phyloP scores from a whole-genome alignment of 805 yeast species.

The Priceomyces carsonii region DNA sequence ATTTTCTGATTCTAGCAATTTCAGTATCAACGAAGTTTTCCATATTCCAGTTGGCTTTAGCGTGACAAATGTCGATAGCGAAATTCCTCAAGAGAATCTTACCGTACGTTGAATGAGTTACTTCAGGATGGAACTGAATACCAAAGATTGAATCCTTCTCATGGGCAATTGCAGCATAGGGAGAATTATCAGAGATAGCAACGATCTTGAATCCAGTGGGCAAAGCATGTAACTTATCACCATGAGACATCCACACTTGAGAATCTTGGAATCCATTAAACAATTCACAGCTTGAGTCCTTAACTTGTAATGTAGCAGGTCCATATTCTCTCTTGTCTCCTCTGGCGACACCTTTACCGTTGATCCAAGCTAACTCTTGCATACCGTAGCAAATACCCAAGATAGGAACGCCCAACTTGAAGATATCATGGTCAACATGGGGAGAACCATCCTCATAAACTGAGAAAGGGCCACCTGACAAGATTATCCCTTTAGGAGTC shows the following conservation, averaged over 20 bases:
- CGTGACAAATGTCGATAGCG: conserved; percentile 88
- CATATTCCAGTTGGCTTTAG: conserved; percentile 94
- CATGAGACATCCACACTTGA: conserved; percentile 99
- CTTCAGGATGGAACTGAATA: conserved; percentile 99
- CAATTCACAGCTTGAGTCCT: conserved; percentile 64
- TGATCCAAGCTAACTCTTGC: conserved; percentile 99
- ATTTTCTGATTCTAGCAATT: conserved; percentile 83
- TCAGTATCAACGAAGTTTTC: conserved; percentile 96
- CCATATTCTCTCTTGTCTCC: conserved; percentile 99
- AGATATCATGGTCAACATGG: conserved; percentile 93
- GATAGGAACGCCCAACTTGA: conserved; percentile 89
- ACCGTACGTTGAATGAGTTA: conserved; percentile 93
- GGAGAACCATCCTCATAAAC: conserved; percentile 96
- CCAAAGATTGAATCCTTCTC: conserved; percentile 77
- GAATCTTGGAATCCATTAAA: conserved; percentile 91
- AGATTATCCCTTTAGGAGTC: conserved; percentile 95
- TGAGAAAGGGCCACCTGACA: conserved; percentile 97
- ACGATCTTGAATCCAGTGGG: conserved; percentile 88
- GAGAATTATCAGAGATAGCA: conserved; percentile 93
- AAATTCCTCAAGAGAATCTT: conserved; percentile 85
- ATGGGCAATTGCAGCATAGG: conserved; percentile 89
- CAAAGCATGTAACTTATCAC: conserved; percentile 88
- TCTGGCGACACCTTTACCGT: conserved; percentile 89
- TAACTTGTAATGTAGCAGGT: conserved; percentile 84
- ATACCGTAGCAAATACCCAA: conserved; percentile 98